Evolutionary conservation across 805 yeast genomes (phyloP).

Genomic region (Wickerhamiella kurtzmanii): DNA sequence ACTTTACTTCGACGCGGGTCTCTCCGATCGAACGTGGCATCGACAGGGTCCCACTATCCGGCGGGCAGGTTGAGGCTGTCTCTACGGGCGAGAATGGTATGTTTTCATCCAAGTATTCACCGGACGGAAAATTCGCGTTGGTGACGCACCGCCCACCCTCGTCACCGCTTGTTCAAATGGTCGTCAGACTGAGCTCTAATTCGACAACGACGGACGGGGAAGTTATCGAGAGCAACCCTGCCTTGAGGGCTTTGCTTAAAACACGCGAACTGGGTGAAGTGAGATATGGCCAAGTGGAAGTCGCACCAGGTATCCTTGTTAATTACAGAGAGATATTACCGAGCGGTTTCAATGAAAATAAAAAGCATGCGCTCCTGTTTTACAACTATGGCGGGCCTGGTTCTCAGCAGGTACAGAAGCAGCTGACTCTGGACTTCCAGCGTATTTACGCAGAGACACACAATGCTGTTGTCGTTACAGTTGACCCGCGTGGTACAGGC

Average conservation of each 20-base stretch:
- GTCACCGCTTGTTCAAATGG: constrained; percentile 59
- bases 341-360: constrained; percentile 42
- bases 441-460: constrained; percentile 64
- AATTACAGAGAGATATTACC: constrained; percentile 73
- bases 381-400: constrained; percentile 95
- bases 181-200: constrained; percentile 38
- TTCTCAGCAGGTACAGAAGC: constrained; percentile 63
- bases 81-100: constrained; percentile 46
- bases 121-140: constrained; percentile 61
- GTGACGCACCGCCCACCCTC: constrained; percentile 65
- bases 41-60: constrained; percentile 49
- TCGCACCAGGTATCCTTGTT: constrained; percentile 27
- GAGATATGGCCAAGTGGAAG: constrained; percentile 32
- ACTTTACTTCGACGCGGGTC: constrained; percentile 60
- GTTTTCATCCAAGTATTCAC: constrained; percentile 60
- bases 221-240: constrained; percentile 22
- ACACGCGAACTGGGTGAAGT: constrained; percentile 34
- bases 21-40: constrained; percentile 77
- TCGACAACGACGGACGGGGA: constrained; percentile 25
- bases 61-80: constrained; percentile 30
- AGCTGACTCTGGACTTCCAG: constrained; percentile 52
- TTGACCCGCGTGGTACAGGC: constrained; percentile 96
- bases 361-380: constrained; percentile 74
- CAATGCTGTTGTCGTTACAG: constrained; percentile 78
- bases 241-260: constrained; percentile 17